Evolutionary conservation across 2,329 filamentous ascomycete species (phyloP), one percentile per base, ranked within the genome.

Genomic region (Epicoccum sorghinum): DNA sequence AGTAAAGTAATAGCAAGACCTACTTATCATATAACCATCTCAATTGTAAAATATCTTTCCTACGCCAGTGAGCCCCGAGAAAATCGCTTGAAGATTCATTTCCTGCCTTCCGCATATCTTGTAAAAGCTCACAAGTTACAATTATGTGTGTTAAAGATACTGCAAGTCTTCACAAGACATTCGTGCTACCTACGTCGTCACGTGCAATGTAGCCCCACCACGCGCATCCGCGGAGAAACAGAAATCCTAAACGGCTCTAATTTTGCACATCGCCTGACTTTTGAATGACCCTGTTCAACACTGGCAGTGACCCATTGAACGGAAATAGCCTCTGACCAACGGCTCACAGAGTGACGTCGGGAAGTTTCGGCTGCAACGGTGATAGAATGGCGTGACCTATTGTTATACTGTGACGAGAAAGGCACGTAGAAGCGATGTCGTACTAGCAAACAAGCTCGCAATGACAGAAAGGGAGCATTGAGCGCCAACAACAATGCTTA

Each of bases 251-350:
- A 18, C 6, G 3, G 14, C 35, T 38, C 51, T 36, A 49, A 41
- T 24, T 55, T 46, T 29, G 42, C 52, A 24, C 36, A 50, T 55
- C 52, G 50, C 25, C 52, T 30, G 46, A 55, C 37, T 10, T 42
- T 42, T 45, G 41, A 42, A 36, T 38, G 41, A 49, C 37, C 40
- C 18, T 37, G 27, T 46, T 25, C 25, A 38, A 46, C 13, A 42
- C 37, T 45, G 41, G 2, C 23, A 29, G 6, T 13, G 13, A 32
- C 30, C 46, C 32, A 50, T 32, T 27, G 14, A 33, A 4, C 22
- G 3, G 8, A 35, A 29, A 5, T 22, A 10, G 10, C 23, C 46
- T 42, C 14, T 50, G 13, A 42, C 52, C 50, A 36, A 50, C 46
- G 12, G 35, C 30, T 39, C 30, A 18, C 18, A 32, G 32, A 23